Evolutionary conservation across 2,329 filamentous ascomycete genomes (phyloP), one percentile per base, ranked within the genome.

Genomic region (Pezicula carpinea): DNA sequence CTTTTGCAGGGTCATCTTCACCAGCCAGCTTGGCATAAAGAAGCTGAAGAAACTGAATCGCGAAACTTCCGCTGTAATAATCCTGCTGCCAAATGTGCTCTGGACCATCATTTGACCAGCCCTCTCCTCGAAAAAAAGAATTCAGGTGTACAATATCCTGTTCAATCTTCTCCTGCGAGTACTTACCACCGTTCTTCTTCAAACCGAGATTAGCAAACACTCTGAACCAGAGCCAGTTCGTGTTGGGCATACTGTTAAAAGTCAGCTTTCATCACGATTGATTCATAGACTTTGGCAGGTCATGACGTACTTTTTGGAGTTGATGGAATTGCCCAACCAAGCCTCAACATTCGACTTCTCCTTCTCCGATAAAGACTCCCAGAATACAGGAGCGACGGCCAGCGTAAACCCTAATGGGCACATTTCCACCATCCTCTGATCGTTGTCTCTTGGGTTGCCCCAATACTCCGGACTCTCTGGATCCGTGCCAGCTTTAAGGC

Each of bases 341-440:
- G 67, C 71, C 61, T 85, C 82, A 10, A 91, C 72, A 62, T 89
- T 88, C 10, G 61, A 67, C 57, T 75, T 80, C 61, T 88, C 79
- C 53, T 72, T 73, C 14, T 76, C 75, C 2, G 74, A 78, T 57
- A 91, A 69, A 1, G 76, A 79, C 13, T 82, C 71, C 74, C 72
- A 63, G 19, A 64, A 61, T 3, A 57, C 53, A 0, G 29, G 61
- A 0, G 82, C 85, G 44, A 89, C 82, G 26, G 85, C 85, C 44
- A 92, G 71, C 1, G 85, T 80, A 58, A 82, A 91, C 0, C 87
- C 87, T 49, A 91, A 74, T 1, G 87, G 86, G 60, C 86, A 90
- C 75, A 89, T 88, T 64, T 92, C 87, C 2, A 91, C 87, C 87
- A 91, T 91, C 21, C 87, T 73, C 70, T 91, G 87, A 60, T 91